Evolutionary conservation across 257 asterid species (phyloP), one percentile per base, ranked within the genome.

Genomic region (Sherardia arvensis): DNA sequence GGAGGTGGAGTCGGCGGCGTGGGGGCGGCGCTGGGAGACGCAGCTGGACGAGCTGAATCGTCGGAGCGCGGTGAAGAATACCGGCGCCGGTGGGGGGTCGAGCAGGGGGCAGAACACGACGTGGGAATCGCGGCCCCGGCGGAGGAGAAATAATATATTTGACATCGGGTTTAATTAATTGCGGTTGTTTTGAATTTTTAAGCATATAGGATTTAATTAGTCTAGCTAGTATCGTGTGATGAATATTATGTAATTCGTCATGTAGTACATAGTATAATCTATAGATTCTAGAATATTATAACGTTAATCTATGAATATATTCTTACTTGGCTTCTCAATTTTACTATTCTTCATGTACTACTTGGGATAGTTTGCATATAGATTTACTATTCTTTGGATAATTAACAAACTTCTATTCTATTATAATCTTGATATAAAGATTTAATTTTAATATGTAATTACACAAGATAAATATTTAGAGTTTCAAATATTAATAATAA

Each of bases 101-200:
- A 21, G 56, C 25, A 20, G 22, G 66, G 70, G 14, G 30, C 53
- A 58, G 43, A 28, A 65, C 64, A 67, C 85, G n/a, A 74, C 87
- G 8, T 79, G 85, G 87, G 90, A 78, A 3, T 70, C 71, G 27
- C 71, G 78, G 45, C 77, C 82, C 85, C 64, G 82, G 54, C 72
- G 69, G 28, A 69, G 64, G 51, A 62, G 73, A 40, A 48, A 49
- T 25, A 63, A 32, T 36, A 27, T 58, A 22, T 67, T 29, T 56
- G 64, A 66, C n/a, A n/a, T 40, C 7, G 64, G 58, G 33, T 58
- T 68, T 59, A 22, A 32, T 7, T 68, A 58, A 25, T 10, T 21
- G 28, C 23, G 26, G n/a, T 49, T 43, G 8, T 5, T 18, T 49
- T 49, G 26, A 49, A 43, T 53, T 9, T 49, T 61, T n/a, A n/a